A percentile compares a stretch with the other conserved stretches of the same genome.
phyloP scores from a whole-genome alignment of 2,329 filamentous ascomycete species.

The Aspergillus aculeatinus region DNA sequence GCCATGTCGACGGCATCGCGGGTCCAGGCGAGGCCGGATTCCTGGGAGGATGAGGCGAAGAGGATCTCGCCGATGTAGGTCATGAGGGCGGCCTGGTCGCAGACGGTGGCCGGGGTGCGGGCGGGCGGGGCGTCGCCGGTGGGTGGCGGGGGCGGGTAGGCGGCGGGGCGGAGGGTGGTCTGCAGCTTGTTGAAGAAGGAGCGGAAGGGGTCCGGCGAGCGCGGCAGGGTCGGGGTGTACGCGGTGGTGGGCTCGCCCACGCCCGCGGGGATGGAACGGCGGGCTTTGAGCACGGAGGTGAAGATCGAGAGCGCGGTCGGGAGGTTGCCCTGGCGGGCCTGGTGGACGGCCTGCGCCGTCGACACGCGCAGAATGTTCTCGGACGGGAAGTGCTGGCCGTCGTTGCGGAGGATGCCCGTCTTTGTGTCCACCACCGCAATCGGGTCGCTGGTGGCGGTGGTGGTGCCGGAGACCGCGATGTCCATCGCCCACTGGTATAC shows the following conservation, averaged over 20 bases:
- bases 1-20: constrained; percentile 80
- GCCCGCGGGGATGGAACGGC: constrained; percentile 57
- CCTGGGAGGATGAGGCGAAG: constrained; percentile 64
- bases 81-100: constrained; percentile 82
- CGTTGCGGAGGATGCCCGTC: constrained; percentile 65
- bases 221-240: constrained; percentile 23
- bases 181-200: constrained; percentile 41
- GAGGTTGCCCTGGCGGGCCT: constrained; percentile 67
- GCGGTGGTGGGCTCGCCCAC: constrained; percentile 28
- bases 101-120: constrained; percentile 65
- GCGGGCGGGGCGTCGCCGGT: constrained; percentile 68
- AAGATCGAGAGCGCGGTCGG: constrained; percentile 76
- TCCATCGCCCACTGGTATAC: constrained; percentile 76
- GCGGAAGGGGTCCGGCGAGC: constrained; percentile 29
- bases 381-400: constrained; percentile 56
- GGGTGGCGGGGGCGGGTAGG: constrained; percentile 68
- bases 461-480: constrained; percentile 60
- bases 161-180: constrained; percentile 52
- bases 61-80: constrained; percentile 93
- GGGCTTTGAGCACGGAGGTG: constrained; percentile 77
- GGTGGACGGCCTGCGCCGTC: constrained; percentile 75
- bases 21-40: constrained; percentile 84
- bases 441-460: constrained; percentile 1
- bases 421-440: constrained; percentile 56
- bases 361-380: constrained; percentile 72